Conservation (phyloP, 2,329 filamentous ascomycete genomes). For the Coniochaeta sp. region DNA sequence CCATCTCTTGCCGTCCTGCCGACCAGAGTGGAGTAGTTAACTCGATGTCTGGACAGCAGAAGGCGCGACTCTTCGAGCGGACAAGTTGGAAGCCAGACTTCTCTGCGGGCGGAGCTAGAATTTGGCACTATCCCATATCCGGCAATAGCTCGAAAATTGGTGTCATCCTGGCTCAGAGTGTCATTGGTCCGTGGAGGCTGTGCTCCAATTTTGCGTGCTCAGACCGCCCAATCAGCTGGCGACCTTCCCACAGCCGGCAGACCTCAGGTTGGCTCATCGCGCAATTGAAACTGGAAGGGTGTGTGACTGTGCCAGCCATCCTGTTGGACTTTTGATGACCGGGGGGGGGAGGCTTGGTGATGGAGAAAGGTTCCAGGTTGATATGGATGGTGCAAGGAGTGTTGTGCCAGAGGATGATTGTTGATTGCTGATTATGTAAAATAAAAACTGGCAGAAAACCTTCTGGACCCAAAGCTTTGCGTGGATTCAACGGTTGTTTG, state of each 20-base stretch:
- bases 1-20: not conserved
- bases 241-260: not conserved
- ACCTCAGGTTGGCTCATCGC: constrained; percentile 4
- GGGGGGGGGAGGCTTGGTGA: not conserved
- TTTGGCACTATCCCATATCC: not conserved
- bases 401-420: too few relatives aligned
- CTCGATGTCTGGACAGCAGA: too few relatives aligned
- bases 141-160: not conserved
- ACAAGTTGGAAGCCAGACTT: not conserved
- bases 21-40: not conserved
- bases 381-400: too few relatives aligned
- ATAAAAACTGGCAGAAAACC: too few relatives aligned
- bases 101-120: not conserved
- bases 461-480: too few relatives aligned
- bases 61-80: too few relatives aligned
- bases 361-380: too few relatives aligned
- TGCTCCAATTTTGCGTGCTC: not conserved
- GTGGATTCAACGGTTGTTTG: too few relatives aligned
- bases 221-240: not conserved
- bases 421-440: too few relatives aligned
- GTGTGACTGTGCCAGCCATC: constrained; percentile 2
- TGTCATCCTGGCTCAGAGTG: not conserved
- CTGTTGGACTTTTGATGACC: too few relatives aligned
- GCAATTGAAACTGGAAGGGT: constrained; percentile 12
- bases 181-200: not conserved